A percentile compares a stretch with the other conserved stretches of the same genome.
Conservation (phyloP, 2,329 filamentous ascomycete genomes). For the Trichoderma harzianum region DNA sequence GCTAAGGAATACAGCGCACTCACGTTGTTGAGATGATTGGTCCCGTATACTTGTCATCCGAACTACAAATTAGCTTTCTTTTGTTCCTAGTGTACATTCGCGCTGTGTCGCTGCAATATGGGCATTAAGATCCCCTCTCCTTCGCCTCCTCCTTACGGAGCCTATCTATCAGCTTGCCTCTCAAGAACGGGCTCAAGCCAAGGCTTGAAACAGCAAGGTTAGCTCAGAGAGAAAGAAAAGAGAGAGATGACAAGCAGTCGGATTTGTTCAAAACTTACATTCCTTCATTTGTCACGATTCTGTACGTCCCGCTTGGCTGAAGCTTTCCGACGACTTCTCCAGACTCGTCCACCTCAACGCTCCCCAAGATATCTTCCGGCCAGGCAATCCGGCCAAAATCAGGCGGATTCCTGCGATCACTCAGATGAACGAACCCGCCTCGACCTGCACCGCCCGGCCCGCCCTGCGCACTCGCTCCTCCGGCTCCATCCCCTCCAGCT, state of each 20-base stretch:
- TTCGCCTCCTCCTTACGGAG: slow-evolving; percentile 50
- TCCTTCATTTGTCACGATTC: slow-evolving; percentile 62
- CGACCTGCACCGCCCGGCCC: slow-evolving; percentile 57
- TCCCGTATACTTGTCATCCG: background rate
- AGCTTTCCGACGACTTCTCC: slow-evolving; percentile 58
- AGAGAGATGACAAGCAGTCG: background rate
- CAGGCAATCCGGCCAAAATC: slow-evolving; percentile 66
- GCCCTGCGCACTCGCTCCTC: slow-evolving; percentile 58
- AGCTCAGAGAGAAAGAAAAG: background rate
- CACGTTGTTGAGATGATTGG: too few relatives aligned
- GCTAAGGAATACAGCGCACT: too few relatives aligned
- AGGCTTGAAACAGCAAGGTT: slow-evolving; percentile 24
- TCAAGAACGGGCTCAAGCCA: slow-evolving; percentile 43
- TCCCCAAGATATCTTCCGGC: slow-evolving; percentile 68
- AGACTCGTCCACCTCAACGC: slow-evolving; percentile 58
- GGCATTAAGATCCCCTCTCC: slow-evolving; percentile 30
- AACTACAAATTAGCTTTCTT: background rate
- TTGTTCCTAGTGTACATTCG: background rate
- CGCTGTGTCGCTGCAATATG: background rate
- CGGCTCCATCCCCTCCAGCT: slow-evolving; percentile 45
- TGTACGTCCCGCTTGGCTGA: slow-evolving; percentile 60
- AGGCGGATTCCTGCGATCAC: slow-evolving; percentile 60
- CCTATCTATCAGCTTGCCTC: slow-evolving; percentile 51
- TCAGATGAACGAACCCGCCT: slow-evolving; percentile 63
- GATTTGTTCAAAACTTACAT: slow-evolving; percentile 51